Evolutionary conservation across 495 filamentous ascomycete genomes (phyloP), one percentile per base, ranked within the genome.

Genomic region (Hyaloscypha bicolor): DNA sequence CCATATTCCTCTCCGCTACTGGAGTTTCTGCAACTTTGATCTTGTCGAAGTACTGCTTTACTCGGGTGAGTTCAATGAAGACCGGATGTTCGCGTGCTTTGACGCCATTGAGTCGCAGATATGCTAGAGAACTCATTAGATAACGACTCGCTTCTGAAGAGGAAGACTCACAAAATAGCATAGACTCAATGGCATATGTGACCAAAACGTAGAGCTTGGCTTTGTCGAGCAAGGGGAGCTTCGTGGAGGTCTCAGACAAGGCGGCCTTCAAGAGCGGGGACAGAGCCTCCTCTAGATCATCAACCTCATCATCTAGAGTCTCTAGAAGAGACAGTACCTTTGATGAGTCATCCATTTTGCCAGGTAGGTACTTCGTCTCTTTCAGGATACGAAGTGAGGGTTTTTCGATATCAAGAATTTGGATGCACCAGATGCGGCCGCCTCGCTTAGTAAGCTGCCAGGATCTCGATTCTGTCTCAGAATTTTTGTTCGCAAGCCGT

Each of bases 41-140:
- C 80, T 98, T 99, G n/a, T 87, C 87, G 73, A 96, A 93, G 77
- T 97, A 97, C 75, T 93, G 90, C 75, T 86, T 92, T 60, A 97
- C 89, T 58, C 95, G 86, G 5, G 86, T 87, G 62, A 99, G 82
- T 80, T 99, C 95, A 56, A 80, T 81, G 78, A 91, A 94, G 63
- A 98, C 86, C 30, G 93, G 85, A 73, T 98, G 96, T 60, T 91
- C 84, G 75, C 90, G 92, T 14, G 91, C 87, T 73, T 96, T 86
- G 9, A 88, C 85, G 55, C 89, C 93, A 70, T 92, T 90, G 31
- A 98, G 85, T 59, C 88, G 86, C 31, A 99, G 79, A 68, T 92
- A 90, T 51, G 91, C 92, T 96, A 65, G 25, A 32, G 39, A 12
- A 52, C 1, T 32, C 22, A 72, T 84, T 67, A 83, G 79, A 61